Percentiles rank a stretch among this genome's conserved stretches.
Evolutionary conservation across 1,139 yeast species (phyloP).

Genomic region (Magnusiomyces clavatus): DNA sequence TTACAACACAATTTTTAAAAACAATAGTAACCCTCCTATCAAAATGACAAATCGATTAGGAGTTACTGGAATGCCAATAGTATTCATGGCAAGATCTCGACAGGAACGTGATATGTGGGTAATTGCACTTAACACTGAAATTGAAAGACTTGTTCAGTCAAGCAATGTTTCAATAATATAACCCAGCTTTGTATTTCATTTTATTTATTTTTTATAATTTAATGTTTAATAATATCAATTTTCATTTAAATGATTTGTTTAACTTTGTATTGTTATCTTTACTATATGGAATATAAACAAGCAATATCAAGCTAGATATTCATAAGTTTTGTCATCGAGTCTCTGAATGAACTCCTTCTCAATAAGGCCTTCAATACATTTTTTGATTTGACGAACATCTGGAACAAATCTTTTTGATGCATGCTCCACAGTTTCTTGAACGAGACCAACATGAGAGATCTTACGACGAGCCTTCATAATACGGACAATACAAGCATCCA

Average conservation of each 20-base stretch:
- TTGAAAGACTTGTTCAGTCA: conserved; percentile 44
- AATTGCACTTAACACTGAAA: conserved; percentile 50
- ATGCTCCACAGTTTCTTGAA: conserved; percentile 85
- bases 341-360: conserved; percentile 83
- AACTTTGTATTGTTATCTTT: too few relatives aligned
- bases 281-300: neutral
- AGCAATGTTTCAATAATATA: conserved; percentile 2
- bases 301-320: conserved; percentile 62
- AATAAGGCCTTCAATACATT: conserved; percentile 75
- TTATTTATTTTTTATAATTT: too few relatives aligned
- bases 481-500: conserved; percentile 91
- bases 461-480: conserved; percentile 91
- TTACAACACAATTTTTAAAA: too few relatives aligned
- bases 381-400: conserved; percentile 75
- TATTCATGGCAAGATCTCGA: conserved; percentile 73
- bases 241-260: too few relatives aligned
- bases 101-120: conserved; percentile 87
- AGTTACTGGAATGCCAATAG: conserved; percentile 57
- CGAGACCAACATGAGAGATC: conserved; percentile 68
- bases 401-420: conserved; percentile 82
- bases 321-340: conserved; percentile 65
- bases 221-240: too few relatives aligned
- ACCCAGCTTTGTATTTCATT: too few relatives aligned
- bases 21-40: conserved; percentile 3
- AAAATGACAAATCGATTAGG: conserved; percentile 45